phyloP scores from a whole-genome alignment of 2,329 filamentous ascomycete genomes.

The Exophiala xenobiotica region DNA sequence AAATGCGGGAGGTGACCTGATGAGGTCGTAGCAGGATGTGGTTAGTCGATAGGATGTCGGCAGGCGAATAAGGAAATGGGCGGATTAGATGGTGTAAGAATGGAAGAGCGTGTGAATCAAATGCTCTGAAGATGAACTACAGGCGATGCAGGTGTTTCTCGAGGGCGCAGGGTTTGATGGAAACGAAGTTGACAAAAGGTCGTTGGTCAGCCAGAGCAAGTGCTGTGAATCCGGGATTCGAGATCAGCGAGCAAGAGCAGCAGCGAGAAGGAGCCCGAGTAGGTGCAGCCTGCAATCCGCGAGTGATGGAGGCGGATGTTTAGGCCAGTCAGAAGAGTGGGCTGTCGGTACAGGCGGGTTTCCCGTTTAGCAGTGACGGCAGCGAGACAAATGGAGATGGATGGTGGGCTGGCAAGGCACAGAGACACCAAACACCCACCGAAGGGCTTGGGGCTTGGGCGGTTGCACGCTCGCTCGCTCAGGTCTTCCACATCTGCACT shows the following conservation, averaged over 20 bases:
- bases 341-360: neutral
- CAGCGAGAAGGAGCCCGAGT: neutral
- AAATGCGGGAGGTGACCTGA: neutral
- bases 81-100: constrained; percentile 7
- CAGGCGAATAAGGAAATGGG: neutral
- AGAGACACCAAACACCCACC: too few relatives aligned
- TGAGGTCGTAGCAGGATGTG: constrained; percentile 7
- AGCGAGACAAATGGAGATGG: neutral
- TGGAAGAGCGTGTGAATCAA: constrained; percentile 10
- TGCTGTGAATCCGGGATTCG: constrained; percentile 11
- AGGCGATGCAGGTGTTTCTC: constrained; percentile 8
- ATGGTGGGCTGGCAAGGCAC: too few relatives aligned
- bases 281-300: too few relatives aligned
- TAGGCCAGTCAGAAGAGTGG: neutral
- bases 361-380: neutral
- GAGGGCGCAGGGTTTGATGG: constrained; percentile 12
- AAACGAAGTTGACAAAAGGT: constrained; percentile 9
- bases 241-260: constrained; percentile 12
- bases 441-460: too few relatives aligned
- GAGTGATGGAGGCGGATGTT: neutral
- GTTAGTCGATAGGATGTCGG: constrained; percentile 5
- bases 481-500: neutral
- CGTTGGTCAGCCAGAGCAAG: neutral
- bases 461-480: too few relatives aligned
- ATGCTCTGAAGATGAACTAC: constrained; percentile 9